phyloP scores from a whole-genome alignment of 139 green algal species.

The Nannochloris sp. region DNA sequence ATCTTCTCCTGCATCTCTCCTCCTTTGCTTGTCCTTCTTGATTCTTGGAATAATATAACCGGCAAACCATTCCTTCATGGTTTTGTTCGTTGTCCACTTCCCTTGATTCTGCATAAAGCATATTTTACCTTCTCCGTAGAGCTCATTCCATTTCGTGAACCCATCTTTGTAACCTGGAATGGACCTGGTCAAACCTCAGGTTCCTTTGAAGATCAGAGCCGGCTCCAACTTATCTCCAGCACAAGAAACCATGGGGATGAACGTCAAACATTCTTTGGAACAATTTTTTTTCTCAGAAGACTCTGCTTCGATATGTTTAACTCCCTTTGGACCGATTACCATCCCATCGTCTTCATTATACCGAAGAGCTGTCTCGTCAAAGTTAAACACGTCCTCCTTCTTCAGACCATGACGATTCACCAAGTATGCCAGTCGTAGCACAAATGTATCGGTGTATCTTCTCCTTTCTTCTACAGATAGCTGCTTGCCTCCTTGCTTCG shows the following conservation, averaged over 20 bases:
- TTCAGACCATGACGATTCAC: not conserved
- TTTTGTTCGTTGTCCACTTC: not conserved
- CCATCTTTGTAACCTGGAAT: constrained; percentile 8
- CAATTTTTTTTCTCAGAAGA: not conserved
- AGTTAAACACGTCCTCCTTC: constrained; percentile 3
- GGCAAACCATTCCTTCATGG: not conserved
- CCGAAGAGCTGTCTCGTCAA: constrained; percentile 5
- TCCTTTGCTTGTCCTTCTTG: constrained; percentile 2
- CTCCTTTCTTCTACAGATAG: not conserved
- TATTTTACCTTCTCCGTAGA: not conserved
- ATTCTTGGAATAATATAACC: not conserved
- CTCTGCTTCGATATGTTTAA: not conserved
- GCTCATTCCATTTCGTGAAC: not conserved
- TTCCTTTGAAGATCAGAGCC: not conserved
- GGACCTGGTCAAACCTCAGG: not conserved
- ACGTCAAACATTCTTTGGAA: not conserved
- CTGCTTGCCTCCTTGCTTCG: not conserved
- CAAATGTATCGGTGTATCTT: not conserved
- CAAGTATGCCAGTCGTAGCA: not conserved
- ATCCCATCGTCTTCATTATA: not conserved
- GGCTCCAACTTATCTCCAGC: not conserved
- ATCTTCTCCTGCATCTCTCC: not conserved
- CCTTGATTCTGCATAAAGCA: constrained; percentile 2
- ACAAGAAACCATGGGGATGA: not conserved
- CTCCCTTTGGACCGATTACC: not conserved